Evolutionary conservation across 108 stramenopile genomes (phyloP).

Genomic region (Mediolabrus comicus): DNA sequence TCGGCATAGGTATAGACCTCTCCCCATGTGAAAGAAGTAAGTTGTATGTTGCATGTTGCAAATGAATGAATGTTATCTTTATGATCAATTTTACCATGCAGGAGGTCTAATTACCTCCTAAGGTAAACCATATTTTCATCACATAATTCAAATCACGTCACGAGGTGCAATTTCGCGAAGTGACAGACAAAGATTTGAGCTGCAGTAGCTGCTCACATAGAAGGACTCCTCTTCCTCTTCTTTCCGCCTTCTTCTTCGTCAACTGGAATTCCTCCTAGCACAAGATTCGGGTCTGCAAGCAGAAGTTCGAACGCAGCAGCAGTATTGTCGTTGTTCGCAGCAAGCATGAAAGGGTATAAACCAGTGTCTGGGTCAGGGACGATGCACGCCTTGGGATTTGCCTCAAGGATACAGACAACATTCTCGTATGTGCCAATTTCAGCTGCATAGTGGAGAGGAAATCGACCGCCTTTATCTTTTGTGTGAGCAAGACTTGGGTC

Average conservation of each 20-base stretch:
- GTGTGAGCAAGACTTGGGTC: constrained; percentile 5
- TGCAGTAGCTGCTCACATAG: background rate
- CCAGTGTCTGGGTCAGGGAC: constrained; percentile 38
- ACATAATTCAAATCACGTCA: no score
- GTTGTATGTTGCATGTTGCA: no score
- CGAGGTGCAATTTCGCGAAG: no score
- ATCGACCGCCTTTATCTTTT: constrained; percentile 10
- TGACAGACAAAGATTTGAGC: no score
- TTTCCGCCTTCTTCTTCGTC: background rate
- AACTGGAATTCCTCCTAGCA: constrained; percentile 1
- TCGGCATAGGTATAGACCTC: no score
- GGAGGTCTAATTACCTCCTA: no score
- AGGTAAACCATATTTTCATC: no score
- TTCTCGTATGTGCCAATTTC: constrained; percentile 21
- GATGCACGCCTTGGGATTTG: constrained; percentile 28
- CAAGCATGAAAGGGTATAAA: constrained; percentile 47
- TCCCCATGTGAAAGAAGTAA: no score
- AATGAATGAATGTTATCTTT: no score
- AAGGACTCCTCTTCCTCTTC: constrained; percentile 9
- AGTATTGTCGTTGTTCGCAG: background rate
- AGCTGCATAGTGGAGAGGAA: constrained; percentile 43
- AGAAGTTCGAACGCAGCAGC: background rate
- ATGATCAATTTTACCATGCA: background rate
- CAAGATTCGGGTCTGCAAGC: constrained; percentile 1
- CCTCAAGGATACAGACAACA: constrained; percentile 33